Conservation (phyloP, 176 grass and related monocot genomes). For the Oryza punctata region DNA sequence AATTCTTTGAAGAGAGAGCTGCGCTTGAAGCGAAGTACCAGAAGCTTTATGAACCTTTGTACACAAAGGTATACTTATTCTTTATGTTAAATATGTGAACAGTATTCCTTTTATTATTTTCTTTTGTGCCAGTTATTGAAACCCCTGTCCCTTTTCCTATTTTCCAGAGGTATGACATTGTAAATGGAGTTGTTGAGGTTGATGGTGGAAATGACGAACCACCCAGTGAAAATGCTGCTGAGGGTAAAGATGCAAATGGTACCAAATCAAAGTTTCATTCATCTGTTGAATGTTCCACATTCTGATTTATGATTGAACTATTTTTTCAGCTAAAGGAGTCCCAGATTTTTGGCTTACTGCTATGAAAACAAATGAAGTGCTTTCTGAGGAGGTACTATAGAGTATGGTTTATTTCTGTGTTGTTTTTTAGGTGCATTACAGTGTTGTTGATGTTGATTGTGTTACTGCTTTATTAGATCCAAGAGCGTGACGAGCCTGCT, state of each 20-base stretch:
- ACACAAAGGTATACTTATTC: slow-evolving; percentile 37
- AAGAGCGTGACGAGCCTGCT: slow-evolving; percentile 71
- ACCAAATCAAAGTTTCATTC: slow-evolving; percentile 1
- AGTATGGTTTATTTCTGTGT: neutral
- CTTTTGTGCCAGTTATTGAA: neutral
- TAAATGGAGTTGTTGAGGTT: slow-evolving; percentile 81
- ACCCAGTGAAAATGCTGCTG: slow-evolving; percentile 40
- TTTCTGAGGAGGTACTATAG: slow-evolving; percentile 68
- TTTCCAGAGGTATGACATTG: slow-evolving; percentile 79
- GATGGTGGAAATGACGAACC: slow-evolving; percentile 61
- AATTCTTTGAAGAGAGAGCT: slow-evolving; percentile 59
- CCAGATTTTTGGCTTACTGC: slow-evolving; percentile 95
- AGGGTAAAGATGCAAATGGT: slow-evolving; percentile 54
- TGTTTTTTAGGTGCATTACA: neutral
- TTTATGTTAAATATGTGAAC: neutral
- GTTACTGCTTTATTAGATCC: slow-evolving; percentile 58
- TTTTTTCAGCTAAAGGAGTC: slow-evolving; percentile 70
- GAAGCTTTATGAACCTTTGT: slow-evolving; percentile 64
- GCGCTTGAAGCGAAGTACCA: slow-evolving; percentile 65
- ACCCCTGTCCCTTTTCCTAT: neutral
- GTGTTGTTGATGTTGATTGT: neutral
- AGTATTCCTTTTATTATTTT: neutral
- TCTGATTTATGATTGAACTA: slow-evolving; percentile 26
- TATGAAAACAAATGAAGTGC: slow-evolving; percentile 85
- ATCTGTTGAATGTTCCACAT: neutral